Evolutionary conservation across 2,329 filamentous ascomycete species (phyloP).

Genomic region (Dichotomopilus funicola): DNA sequence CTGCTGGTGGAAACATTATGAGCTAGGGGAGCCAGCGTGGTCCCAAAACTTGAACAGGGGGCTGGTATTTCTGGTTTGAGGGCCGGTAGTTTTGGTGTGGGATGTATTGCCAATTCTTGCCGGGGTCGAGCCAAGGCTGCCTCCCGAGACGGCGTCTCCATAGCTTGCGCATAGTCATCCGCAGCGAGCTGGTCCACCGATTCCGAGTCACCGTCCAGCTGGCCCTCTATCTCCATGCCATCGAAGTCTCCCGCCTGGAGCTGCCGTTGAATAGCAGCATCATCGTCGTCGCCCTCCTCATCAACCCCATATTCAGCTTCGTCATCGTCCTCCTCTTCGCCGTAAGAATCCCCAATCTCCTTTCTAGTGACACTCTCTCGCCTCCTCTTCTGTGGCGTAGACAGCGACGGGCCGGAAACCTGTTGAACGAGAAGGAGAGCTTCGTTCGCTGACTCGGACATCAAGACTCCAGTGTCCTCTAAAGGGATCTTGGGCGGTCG

Average conservation of each 20-base stretch:
- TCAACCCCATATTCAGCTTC: too few species aligned
- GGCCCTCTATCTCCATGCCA: neutral
- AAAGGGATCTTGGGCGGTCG: conserved; percentile 13
- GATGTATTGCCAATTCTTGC: neutral
- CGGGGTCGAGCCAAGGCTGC: conserved; percentile 10
- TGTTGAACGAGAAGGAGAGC: conserved; percentile 25
- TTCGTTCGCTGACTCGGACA: conserved; percentile 22
- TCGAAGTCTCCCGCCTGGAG: conserved; percentile 18
- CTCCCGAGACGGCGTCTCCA: conserved; percentile 11
- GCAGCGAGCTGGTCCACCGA: conserved; percentile 7
- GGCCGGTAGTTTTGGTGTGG: neutral
- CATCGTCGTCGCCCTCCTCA: neutral
- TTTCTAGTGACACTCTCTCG: conserved; percentile 23
- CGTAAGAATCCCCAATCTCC: conserved; percentile 12
- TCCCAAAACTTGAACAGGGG: neutral
- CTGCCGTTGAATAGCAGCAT: conserved; percentile 28
- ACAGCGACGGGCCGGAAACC: conserved; percentile 33
- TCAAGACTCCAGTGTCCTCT: conserved; percentile 7
- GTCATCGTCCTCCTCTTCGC: conserved; percentile 15
- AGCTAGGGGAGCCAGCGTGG: neutral
- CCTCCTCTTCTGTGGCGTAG: conserved; percentile 34
- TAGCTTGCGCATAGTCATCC: neutral
- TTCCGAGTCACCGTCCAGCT: conserved; percentile 12
- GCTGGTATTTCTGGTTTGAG: neutral
- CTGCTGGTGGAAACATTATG: neutral